These are phyloP conservation scores for Urostyla sp. DNA, from an alignment of 73 alveolate species.

Conservation along the genomic window DNA sequence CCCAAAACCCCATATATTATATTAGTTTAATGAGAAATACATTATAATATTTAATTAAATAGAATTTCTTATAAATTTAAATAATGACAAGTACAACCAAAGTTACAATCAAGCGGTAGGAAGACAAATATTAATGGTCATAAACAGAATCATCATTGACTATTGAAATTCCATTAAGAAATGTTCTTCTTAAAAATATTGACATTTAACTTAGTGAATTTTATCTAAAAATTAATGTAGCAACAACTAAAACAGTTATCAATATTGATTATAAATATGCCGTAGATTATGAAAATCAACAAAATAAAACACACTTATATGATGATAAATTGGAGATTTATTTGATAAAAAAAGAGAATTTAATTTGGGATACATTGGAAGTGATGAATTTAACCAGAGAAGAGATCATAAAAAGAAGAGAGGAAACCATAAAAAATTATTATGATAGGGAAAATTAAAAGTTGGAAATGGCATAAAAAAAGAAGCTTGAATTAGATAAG, in stretches of 20 bases:
- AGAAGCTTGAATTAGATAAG: slow-evolving; percentile 60
- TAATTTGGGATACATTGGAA: slow-evolving; percentile 45
- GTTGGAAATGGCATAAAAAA: slow-evolving; percentile 35
- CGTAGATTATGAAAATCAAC: slow-evolving; percentile 47
- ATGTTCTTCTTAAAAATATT: slow-evolving; percentile 52
- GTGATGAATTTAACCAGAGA: slow-evolving; percentile 24
- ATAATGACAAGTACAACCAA: slow-evolving; percentile 22
- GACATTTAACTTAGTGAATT: slow-evolving; percentile 52
- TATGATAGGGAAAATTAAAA: slow-evolving; percentile 46
- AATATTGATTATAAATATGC: slow-evolving; percentile 47
- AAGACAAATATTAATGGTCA: slow-evolving; percentile 51
- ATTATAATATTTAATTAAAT: background rate
- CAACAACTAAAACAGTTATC: slow-evolving; percentile 7
- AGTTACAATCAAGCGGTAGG: slow-evolving; percentile 9
- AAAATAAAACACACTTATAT: slow-evolving; percentile 29
- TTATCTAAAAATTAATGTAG: slow-evolving; percentile 56
- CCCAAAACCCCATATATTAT: no score
- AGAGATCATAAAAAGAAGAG: slow-evolving; percentile 27
- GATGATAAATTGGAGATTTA: slow-evolving; percentile 52
- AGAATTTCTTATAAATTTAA: background rate
- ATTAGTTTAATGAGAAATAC: no score
- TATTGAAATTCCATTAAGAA: slow-evolving; percentile 27
- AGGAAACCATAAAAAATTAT: slow-evolving; percentile 27
- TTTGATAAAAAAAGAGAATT: slow-evolving; percentile 41
- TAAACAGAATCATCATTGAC: slow-evolving; percentile 51